Evolutionary conservation across 2,329 filamentous ascomycete genomes (phyloP).

Genomic region (Colletotrichum tropicicola): DNA sequence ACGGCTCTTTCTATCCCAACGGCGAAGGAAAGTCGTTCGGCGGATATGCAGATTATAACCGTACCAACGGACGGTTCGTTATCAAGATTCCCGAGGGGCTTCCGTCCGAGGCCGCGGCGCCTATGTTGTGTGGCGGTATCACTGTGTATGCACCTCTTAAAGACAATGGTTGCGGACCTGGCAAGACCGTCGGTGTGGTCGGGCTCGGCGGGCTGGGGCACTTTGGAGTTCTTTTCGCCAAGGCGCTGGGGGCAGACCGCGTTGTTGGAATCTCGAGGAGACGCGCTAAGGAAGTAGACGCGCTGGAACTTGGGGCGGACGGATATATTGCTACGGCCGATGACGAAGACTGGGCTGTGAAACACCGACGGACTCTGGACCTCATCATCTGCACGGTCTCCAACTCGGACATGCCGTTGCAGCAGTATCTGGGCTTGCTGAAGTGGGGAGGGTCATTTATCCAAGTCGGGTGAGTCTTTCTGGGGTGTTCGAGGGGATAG

Average conservation of each 20-base stretch:
- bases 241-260: conserved; percentile 70
- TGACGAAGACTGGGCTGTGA: conserved; percentile 63
- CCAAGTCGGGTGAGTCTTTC: conserved; percentile 61
- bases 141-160: conserved; percentile 72
- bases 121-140: conserved; percentile 77
- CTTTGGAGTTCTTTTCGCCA: conserved; percentile 74
- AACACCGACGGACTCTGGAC: conserved; percentile 61
- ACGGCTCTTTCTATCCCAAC: conserved; percentile 58
- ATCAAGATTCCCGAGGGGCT: conserved; percentile 54
- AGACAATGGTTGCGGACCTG: conserved; percentile 71
- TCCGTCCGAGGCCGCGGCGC: conserved; percentile 55
- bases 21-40: conserved; percentile 62
- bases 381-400: conserved; percentile 69
- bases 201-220: conserved; percentile 76
- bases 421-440: conserved; percentile 69
- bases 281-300: conserved; percentile 62
- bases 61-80: conserved; percentile 54
- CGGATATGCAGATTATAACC: conserved; percentile 51
- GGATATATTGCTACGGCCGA: conserved; percentile 54
- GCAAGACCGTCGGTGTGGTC: conserved; percentile 74
- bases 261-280: conserved; percentile 68
- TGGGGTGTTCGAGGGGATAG: conserved; percentile 23
- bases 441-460: conserved; percentile 68
- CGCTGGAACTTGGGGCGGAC: conserved; percentile 65
- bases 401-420: conserved; percentile 64